Evolutionary conservation across 2,329 filamentous ascomycete species (phyloP), one percentile per base, ranked within the genome.

Genomic region (Triangularia verruculosa): DNA sequence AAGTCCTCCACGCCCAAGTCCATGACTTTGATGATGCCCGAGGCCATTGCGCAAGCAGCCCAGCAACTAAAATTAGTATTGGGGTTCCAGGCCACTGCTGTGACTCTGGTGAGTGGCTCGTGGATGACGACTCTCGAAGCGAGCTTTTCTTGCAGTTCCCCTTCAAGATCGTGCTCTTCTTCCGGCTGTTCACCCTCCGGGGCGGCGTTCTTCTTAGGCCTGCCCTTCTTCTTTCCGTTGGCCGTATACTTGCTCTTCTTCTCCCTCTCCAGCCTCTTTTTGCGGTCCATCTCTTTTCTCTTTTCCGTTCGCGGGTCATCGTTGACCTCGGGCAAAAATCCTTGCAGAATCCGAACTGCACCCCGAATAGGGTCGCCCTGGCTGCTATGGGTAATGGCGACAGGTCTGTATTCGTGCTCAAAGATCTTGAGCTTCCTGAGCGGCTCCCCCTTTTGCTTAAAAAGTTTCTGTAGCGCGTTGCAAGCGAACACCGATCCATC

Each of bases 1-100:
- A 47, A 47, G 39, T 47, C 39, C n/a, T 47, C 39, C 11, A 86
- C 74, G 0, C 87, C 86, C 22, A 91, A 73, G 71, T 91, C 88
- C 78, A 89, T 84, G 20, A 91, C 78, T 65, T 86, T 82, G 52
- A 91, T 78, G 64, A 92, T 73, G 0, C 89, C 89, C 27, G 86
- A 90, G 0, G 82, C 89, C 81, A 89, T 82, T 0, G 85, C 87
- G 3, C 83, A 84, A 9, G 87, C 87, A 2, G 86, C 86, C 88
- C 89, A 90, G 68, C 83, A 88, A 12, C 87, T 86, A 69, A 82
- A 88, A n/a, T 80, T 77, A 34, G 80, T 73, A 69, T 91, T 90
- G 1, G 88, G 86, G 70, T 91, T 91, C 89, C 89, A 91, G 47
- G 82, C 81, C 24, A 89, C 77, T 1, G 82, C 78, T 4, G 86